A percentile compares a stretch with the other conserved stretches of the same genome.
These are phyloP conservation scores for Furcasterigmium furcatum DNA, from an alignment of 2,329 filamentous ascomycete genomes.

Conservation along the genomic window DNA sequence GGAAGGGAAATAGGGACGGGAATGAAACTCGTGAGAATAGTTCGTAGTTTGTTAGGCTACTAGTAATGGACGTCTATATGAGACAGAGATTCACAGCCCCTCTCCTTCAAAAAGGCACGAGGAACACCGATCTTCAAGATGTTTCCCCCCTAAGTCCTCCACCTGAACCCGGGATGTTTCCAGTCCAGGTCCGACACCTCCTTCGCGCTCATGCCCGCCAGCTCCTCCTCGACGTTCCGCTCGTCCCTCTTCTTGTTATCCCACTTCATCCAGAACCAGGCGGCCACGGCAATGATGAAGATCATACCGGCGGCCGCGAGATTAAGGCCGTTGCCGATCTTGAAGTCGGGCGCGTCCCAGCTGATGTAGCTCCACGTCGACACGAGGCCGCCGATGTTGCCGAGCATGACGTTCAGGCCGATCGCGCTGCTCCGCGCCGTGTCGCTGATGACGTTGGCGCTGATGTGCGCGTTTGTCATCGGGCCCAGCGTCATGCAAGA, in stretches of 20 bases:
- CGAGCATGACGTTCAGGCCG: conserved; percentile 65
- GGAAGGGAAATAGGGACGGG: too few species aligned
- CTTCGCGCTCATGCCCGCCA: conserved; percentile 51
- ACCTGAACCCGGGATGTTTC: conserved; percentile 65
- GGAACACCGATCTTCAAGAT: too few species aligned
- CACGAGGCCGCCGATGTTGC: conserved; percentile 68
- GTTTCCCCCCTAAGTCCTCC: conserved; percentile 30
- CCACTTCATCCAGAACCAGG: conserved; percentile 56
- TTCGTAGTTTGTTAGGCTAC: too few species aligned
- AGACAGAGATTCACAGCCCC: too few species aligned
- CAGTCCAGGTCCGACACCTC: conserved; percentile 62
- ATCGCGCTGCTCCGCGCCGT: conserved; percentile 66
- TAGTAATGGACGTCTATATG: too few species aligned
- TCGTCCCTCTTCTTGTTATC: conserved; percentile 57
- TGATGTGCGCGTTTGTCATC: conserved; percentile 63
- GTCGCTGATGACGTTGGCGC: conserved; percentile 69
- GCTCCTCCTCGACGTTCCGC: conserved; percentile 51
- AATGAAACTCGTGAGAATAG: too few species aligned
- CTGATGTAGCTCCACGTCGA: conserved; percentile 64
- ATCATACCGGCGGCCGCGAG: conserved; percentile 53
- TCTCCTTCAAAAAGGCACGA: too few species aligned
- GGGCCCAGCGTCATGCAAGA: conserved; percentile 63
- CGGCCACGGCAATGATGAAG: conserved; percentile 41
- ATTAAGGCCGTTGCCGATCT: conserved; percentile 69
- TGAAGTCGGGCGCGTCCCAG: conserved; percentile 62